Conservation (phyloP, 352 stramenopile genomes). For the Phytophthora idaei region DNA sequence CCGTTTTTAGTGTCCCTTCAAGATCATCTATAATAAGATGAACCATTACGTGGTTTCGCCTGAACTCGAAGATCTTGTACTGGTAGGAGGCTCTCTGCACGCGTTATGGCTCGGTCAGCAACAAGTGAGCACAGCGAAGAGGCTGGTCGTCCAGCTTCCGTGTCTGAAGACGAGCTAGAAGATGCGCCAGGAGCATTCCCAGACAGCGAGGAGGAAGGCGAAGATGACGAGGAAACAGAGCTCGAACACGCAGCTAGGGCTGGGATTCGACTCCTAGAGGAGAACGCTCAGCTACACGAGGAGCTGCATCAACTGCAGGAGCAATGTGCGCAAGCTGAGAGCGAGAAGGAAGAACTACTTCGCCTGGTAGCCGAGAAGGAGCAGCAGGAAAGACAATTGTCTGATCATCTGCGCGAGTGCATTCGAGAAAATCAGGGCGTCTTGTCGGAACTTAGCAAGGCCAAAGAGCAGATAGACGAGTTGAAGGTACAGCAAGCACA, state of each 20-base stretch:
- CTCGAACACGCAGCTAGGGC: constrained; percentile 65
- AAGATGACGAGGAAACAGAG: constrained; percentile 47
- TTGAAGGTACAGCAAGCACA: constrained; percentile 33
- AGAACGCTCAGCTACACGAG: constrained; percentile 71
- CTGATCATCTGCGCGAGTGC: constrained; percentile 54
- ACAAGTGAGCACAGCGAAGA: constrained; percentile 7
- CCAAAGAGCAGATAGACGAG: constrained; percentile 39
- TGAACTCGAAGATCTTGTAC: constrained; percentile 16
- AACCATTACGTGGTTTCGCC: constrained; percentile 16
- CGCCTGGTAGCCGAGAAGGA: constrained; percentile 53
- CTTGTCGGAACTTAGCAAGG: constrained; percentile 48
- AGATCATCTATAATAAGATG: constrained; percentile 13
- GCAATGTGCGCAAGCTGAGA: constrained; percentile 40
- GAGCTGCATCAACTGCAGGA: constrained; percentile 57
- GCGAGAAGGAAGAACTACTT: constrained; percentile 46
- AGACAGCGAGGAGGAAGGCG: constrained; percentile 30
- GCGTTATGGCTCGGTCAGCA: constrained; percentile 11
- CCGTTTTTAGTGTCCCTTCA: constrained; percentile 28
- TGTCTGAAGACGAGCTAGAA: constrained; percentile 16
- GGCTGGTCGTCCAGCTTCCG: background rate
- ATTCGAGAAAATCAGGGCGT: constrained; percentile 64
- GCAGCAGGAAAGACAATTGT: constrained; percentile 37
- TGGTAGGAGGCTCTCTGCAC: background rate
- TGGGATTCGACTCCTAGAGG: constrained; percentile 70
- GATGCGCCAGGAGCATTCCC: constrained; percentile 22